Base-by-base conservation (phyloP, 306 rosid species). In the Potentilla sterilis region DNA sequence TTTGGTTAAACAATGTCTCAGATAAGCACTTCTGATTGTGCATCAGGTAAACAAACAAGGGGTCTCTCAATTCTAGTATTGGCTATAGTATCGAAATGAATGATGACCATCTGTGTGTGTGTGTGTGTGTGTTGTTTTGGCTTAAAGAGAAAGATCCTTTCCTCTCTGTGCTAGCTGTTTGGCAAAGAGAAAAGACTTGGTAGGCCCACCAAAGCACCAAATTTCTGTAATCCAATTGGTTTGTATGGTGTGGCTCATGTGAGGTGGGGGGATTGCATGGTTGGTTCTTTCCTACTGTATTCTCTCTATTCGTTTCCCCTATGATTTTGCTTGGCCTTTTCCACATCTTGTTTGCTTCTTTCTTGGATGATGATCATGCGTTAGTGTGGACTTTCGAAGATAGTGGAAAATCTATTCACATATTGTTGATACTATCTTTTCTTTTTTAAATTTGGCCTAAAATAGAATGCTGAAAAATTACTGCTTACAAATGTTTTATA, bases 161-260 rank as follows among this genome's bases (percentile, higher is more conserved):
- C 24, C 51, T 51, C 67, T 82, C 19, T 43, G 38, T 74, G 88
- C 81, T 84, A 85, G 96, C 87, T 87, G 89, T 81, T 77, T 86
- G 81, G 85, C 88, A 86, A 73, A 82, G 79, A 76, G 74, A 63
- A 80, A 80, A 54, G 83, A 81, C 83, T 58, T 79, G 89, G 90
- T 79, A 86, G 87, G 66, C 11, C 85, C 87, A 80, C 46, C 85
- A 67, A 19, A 72, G 49, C 81, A 75, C 89, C 77, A 35, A 55
- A 63, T 64, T 68, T 77, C 48, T 78, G 74, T 81, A 82, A 63
- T 64, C 37, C 44, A 46, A 59, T 85, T 78, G 79, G 69, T 69
- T 67, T 73, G 86, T 84, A 84, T 89, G 81, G 85, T 78, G 67
- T 69, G 42, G 72, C 37, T 79, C 91, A 85, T 72, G 91, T 85